Base-by-base conservation (phyloP, 345 rosid genomes). In the Cardamine resedifolia region DNA sequence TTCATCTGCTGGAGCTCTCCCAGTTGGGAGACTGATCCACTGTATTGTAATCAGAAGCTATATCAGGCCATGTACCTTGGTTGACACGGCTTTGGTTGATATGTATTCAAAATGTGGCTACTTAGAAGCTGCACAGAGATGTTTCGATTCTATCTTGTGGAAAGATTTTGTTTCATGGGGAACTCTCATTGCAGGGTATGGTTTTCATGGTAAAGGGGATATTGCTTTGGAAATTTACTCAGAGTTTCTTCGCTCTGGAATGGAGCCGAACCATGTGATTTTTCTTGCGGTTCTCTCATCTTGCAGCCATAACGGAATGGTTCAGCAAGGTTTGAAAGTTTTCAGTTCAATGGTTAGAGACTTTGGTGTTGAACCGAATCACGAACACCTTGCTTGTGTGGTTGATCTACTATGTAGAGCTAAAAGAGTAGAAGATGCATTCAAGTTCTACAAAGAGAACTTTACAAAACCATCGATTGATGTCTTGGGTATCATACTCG, bases 31-130 rank as follows among this genome's bases (percentile, higher is more conserved):
- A 81, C 81, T 87, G 81, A 58, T 85, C 33, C 98, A 92, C 76
- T 67, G 83, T 79, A 79, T 83, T 66, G 68, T 77, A 55, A 72
- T 87, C 28, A 82, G 96, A 76, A 77, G 52, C 68, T 82, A 60
- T 59, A 73, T 86, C 68, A 76, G 80, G 74, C 81, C 80, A 21
- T 85, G 75, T 71, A 71, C 78, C 30, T 57, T 78, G 61, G 81
- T 85, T 63, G 81, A 77, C 58, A 92, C 90, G 52, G 89, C 91
- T 73, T 73, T 92, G 53, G 80, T 87, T 73, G 93, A 88, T 83
- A 84, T 87, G 87, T 92, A 92, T 70, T 82, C 83, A 53, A 92
- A 92, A 84, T 88, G 96, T 56, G 91, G 98, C 38, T 70, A 77
- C 74, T 70, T 90, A 74, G 83, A 76, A 70, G 50, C 81, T 78